phyloP scores from a whole-genome alignment of 2,329 filamentous ascomycete genomes.

The Phialophora macrospora region DNA sequence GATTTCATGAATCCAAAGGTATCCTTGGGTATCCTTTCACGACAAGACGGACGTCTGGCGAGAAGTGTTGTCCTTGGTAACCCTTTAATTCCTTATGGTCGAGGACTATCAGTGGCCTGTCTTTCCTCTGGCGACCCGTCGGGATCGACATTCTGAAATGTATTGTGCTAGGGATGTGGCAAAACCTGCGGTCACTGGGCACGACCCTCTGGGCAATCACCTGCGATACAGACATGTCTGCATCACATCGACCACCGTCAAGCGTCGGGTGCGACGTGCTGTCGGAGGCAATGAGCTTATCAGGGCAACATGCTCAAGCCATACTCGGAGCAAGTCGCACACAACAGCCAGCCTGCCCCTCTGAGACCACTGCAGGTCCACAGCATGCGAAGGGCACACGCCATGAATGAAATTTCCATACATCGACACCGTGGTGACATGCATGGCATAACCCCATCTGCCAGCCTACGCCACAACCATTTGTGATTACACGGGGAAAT shows the following conservation, averaged over 20 bases:
- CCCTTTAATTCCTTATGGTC: slow-evolving; percentile 9
- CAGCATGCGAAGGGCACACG: slow-evolving; percentile 14
- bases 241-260: slow-evolving; percentile 21
- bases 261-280: slow-evolving; percentile 2
- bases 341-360: slow-evolving; percentile 9
- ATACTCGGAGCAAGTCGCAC: neutral
- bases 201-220: slow-evolving; percentile 15
- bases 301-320: neutral
- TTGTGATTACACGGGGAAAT: slow-evolving; percentile 11
- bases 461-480: slow-evolving; percentile 21
- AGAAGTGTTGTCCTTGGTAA: slow-evolving; percentile 12
- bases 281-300: neutral
- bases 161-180: slow-evolving; percentile 16
- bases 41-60: neutral
- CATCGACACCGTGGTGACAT: slow-evolving; percentile 17
- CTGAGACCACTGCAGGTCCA: slow-evolving; percentile 6
- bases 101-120: slow-evolving; percentile 13
- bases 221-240: slow-evolving; percentile 6
- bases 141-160: slow-evolving; percentile 15
- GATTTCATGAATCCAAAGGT: slow-evolving; percentile 5
- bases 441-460: slow-evolving; percentile 31
- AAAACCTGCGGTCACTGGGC: slow-evolving; percentile 14
- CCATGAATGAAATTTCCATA: slow-evolving; percentile 27
- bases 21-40: neutral
- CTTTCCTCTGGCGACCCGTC: neutral